phyloP scores from a whole-genome alignment of 176 grass and related monocot genomes.

The Musa troglodytarum region DNA sequence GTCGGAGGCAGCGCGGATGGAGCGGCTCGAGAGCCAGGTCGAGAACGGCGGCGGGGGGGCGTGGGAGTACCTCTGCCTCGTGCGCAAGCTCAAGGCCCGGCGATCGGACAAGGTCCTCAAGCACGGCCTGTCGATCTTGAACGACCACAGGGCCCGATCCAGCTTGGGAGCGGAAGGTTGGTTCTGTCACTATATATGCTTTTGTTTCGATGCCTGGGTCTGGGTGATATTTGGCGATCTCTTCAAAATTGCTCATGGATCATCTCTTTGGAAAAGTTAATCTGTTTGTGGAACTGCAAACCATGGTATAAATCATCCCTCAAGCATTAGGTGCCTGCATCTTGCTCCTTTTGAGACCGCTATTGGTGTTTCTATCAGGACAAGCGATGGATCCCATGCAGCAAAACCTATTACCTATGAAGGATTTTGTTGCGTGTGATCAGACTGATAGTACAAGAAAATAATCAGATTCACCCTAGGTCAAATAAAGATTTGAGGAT shows the following conservation, averaged over 20 bases:
- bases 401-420: too few relatives aligned
- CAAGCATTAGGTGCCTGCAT: too few relatives aligned
- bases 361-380: too few relatives aligned
- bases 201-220: neutral
- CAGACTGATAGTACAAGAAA: too few relatives aligned
- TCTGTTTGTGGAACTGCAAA: too few relatives aligned
- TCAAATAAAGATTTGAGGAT: too few relatives aligned
- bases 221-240: neutral
- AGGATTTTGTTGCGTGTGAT: too few relatives aligned
- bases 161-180: conserved; percentile 70
- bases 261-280: neutral
- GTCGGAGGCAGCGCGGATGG: conserved; percentile 48
- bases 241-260: neutral
- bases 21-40: conserved; percentile 76
- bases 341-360: too few relatives aligned
- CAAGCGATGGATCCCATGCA: too few relatives aligned
- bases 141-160: conserved; percentile 68
- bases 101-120: conserved; percentile 68
- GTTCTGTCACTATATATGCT: neutral
- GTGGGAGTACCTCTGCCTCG: conserved; percentile 94
- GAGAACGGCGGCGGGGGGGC: conserved; percentile 78
- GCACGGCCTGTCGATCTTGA: conserved; percentile 68
- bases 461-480: too few relatives aligned
- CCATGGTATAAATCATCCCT: too few relatives aligned
- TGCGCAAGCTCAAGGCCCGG: conserved; percentile 68